phyloP scores from a whole-genome alignment of 2,329 filamentous ascomycete genomes.

The Neonectria neomacrospora region DNA sequence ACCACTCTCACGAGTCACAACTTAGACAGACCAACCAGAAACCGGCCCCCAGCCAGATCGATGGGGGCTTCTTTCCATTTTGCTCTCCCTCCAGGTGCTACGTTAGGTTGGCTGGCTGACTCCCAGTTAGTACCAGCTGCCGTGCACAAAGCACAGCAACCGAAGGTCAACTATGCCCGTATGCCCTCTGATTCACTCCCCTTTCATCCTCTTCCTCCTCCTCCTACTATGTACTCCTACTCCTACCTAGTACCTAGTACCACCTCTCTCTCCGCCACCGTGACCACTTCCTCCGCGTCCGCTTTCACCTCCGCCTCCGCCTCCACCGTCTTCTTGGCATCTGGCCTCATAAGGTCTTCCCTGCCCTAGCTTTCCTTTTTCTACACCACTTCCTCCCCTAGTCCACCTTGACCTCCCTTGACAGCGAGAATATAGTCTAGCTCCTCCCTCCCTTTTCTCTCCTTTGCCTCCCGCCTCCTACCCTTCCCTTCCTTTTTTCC shows the following conservation, averaged over 20 bases:
- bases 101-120: no score
- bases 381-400: no score
- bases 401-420: not conserved
- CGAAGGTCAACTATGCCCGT: no score
- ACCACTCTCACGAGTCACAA: not conserved
- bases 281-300: not conserved
- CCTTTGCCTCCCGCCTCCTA: not conserved
- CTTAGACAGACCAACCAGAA: no score
- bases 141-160: no score
- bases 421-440: not conserved
- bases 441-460: not conserved
- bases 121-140: no score
- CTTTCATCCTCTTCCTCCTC: not conserved
- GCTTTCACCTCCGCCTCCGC: not conserved
- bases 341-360: constrained; percentile 1
- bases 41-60: not conserved
- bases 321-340: not conserved
- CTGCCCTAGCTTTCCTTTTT: not conserved
- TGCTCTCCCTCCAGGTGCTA: not conserved
- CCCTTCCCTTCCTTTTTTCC: not conserved
- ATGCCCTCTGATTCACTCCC: not conserved
- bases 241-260: no score
- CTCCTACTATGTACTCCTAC: not conserved
- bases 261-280: no score
- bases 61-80: not conserved